Evolutionary conservation across 352 stramenopile species (phyloP), one percentile per base, ranked within the genome.

Genomic region (Sclerospora graminicola): DNA sequence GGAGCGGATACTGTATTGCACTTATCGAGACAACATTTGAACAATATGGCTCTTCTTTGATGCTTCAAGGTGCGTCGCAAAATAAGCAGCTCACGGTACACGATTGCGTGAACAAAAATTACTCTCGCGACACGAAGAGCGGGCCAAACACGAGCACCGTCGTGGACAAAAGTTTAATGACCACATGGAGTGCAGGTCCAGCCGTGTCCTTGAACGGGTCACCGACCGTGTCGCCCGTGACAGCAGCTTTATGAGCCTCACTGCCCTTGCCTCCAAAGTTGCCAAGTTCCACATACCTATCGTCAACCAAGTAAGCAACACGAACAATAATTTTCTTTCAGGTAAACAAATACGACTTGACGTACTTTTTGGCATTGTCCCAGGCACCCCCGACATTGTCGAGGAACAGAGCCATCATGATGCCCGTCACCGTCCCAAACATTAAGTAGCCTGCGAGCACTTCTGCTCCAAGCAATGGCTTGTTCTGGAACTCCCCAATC

Each of bases 291-390:
- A 98, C 93, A 54, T 97, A 98, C 65, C 98, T 98, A 15, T 41
- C 3, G 23, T 31, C 19, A 29, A 15, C 21, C 36, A 41, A 18
- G 7, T 6, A 41, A 26, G 8, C 13, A 31, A 21, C 4, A 41
- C 3, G 29, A 19, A 31, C 16, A 3, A n/a, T n/a, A 41, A 20
- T 31, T 9, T 30, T 31, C 11, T 13, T 1, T 23, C 9, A 41
- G n/a, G 15, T 15, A 19, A 19, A 41, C 33, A 30, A 11, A 31
- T 5, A 18, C 5, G 48, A 95, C 68, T 98, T 94, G 43, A 98
- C 93, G 54, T 97, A 98, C 65, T 98, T 98, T 62, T 99, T 99
- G 11, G 95, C 85, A 63, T 99, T 99, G 52, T 99, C 95, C 95
- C 95, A 99, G 2, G 95, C 95, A 31, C 94, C 94, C 29, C 95